These are phyloP conservation scores for Paramecium sexaurelia DNA, from an alignment of 73 alveolate species.

Conservation along the genomic window DNA sequence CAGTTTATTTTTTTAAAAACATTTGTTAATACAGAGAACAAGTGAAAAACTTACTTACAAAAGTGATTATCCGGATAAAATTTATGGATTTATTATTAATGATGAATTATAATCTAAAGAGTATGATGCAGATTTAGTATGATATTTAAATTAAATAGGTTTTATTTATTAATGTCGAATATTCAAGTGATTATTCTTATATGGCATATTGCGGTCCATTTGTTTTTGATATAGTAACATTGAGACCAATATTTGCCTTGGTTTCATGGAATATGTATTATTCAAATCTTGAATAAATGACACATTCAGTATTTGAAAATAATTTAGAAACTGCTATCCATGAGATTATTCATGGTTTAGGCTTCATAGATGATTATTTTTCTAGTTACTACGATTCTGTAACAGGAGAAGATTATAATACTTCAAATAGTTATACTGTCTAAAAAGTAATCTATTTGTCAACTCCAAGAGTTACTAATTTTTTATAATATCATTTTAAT, in stretches of 20 bases:
- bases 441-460: not conserved
- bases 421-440: not conserved
- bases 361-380: not conserved
- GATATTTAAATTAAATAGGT: not conserved
- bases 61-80: not conserved
- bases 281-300: not conserved
- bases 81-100: not conserved
- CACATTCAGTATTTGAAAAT: not conserved
- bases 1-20: not conserved
- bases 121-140: conserved; percentile 30
- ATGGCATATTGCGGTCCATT: conserved; percentile 1
- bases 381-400: not conserved
- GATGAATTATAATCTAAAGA: not conserved
- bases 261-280: conserved; percentile 14
- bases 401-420: not conserved
- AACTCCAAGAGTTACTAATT: not conserved
- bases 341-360: conserved; percentile 33
- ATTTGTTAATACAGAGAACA: not conserved
- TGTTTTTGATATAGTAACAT: not conserved
- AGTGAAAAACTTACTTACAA: not conserved
- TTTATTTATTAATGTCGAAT: not conserved
- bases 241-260: not conserved
- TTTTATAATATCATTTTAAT: not conserved
- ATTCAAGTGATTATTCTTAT: not conserved
- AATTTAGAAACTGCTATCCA: conserved; percentile 12